A percentile compares a stretch with the other conserved stretches of the same genome.
These are phyloP conservation scores for Tolypocladium inflatum DNA, from an alignment of 2,329 filamentous ascomycete species.

Conservation along the genomic window DNA sequence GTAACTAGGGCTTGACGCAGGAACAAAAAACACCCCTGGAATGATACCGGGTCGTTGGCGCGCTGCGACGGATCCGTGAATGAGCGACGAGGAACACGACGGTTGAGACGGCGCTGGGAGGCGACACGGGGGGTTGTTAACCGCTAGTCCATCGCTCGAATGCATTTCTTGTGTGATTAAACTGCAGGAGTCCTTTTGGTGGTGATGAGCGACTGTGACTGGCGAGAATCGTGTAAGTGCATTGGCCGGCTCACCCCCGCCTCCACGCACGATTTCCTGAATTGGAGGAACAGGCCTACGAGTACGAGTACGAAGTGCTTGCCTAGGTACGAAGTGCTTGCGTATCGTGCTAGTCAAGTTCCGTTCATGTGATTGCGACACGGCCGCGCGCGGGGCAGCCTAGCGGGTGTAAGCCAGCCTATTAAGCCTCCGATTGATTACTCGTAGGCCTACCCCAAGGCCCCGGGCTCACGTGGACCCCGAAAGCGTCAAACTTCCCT, in stretches of 20 bases:
- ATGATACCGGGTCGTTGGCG: not conserved
- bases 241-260: too few species aligned
- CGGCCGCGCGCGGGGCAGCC: too few species aligned
- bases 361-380: not conserved
- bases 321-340: too few species aligned
- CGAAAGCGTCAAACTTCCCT: not conserved
- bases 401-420: too few species aligned
- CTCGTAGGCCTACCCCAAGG: not conserved
- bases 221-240: not conserved
- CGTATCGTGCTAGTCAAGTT: not conserved
- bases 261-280: too few species aligned
- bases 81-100: not conserved
- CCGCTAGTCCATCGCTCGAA: conserved; percentile 10
- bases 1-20: not conserved
- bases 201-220: not conserved
- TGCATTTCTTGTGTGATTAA: conserved; percentile 6
- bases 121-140: conserved; percentile 5
- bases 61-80: not conserved
- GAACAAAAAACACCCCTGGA: conserved; percentile 1
- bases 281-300: too few species aligned
- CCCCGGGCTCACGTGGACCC: not conserved
- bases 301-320: too few species aligned
- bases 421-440: not conserved
- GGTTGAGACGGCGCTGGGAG: conserved; percentile 4
- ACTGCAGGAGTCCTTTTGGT: not conserved